A percentile compares a stretch with the other conserved stretches of the same genome.
Evolutionary conservation across 805 yeast genomes (phyloP).

Genomic region (Hanseniaspora lindneri): DNA sequence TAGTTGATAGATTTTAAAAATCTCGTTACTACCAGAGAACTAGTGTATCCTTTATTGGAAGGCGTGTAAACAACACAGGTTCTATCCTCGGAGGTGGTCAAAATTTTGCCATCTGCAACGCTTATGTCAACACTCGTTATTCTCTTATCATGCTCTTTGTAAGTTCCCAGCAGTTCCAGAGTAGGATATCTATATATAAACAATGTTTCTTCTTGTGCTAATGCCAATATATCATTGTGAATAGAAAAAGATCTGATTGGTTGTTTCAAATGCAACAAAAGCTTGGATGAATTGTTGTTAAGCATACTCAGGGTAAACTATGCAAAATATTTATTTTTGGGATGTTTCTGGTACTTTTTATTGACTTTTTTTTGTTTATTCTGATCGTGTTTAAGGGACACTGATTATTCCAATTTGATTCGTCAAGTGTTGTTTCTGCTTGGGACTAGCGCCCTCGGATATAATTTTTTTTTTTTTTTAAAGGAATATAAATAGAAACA

Average conservation of each 20-base stretch:
- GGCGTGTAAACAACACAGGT: slow-evolving; percentile 96
- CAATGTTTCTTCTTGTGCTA: slow-evolving; percentile 66
- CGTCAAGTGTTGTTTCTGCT: too few relatives aligned
- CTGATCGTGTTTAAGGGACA: too few relatives aligned
- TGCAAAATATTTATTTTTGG: not conserved
- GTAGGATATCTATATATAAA: slow-evolving; percentile 53
- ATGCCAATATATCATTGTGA: slow-evolving; percentile 51
- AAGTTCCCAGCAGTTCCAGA: slow-evolving; percentile 41
- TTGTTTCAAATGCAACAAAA: not conserved
- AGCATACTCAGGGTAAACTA: not conserved
- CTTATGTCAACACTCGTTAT: slow-evolving; percentile 93
- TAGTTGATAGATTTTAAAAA: slow-evolving; percentile 91
- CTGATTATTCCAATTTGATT: too few relatives aligned
- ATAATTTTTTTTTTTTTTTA: too few relatives aligned
- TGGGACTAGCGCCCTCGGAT: too few relatives aligned
- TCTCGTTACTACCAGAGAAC: slow-evolving; percentile 82
- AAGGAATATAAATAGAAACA: too few relatives aligned
- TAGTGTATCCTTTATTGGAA: slow-evolving; percentile 54
- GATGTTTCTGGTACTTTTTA: not conserved
- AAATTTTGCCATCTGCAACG: slow-evolving; percentile 64
- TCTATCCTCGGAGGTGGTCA: slow-evolving; percentile 95
- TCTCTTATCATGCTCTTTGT: slow-evolving; percentile 80
- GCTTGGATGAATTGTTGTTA: not conserved
- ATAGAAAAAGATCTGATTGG: slow-evolving; percentile 21
- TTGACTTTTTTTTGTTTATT: too few relatives aligned